Base-by-base conservation (phyloP, 2,329 filamentous ascomycete genomes). In the Stemphylium beticola region DNA sequence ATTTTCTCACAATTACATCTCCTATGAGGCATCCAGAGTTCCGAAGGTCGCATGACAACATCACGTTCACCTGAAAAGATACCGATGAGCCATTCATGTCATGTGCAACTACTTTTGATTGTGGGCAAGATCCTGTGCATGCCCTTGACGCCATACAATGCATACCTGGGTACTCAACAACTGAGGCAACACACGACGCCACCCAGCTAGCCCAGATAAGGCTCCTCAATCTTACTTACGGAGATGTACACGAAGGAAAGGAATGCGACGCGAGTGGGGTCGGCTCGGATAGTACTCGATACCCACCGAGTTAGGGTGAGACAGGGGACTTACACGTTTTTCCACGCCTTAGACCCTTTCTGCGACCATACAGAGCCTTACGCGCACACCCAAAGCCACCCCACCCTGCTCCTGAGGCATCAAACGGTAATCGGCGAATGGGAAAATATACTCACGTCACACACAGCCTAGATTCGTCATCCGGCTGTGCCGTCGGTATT, bases 311-410 rank as follows among this genome's bases (percentile, higher is more conserved):
- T 24, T 4, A 44, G 14, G 12, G 12, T 17, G 18, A 22, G 36
- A 18, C 41, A 42, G 32, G 18, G 24, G 20, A 22, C 11, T 33
- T 39, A 10, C 17, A 41, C 26, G 31, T 22, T 17, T 11, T 24
- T 33, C 31, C 22, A 37, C 14, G 31, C 14, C 24, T n/a, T 38
- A 15, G 37, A 49, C 55, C 55, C 33, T 18, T 42, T 54, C 49
- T 57, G 54, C 54, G 37, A 47, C 44, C 54, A 39, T 41, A 36
- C 45, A 24, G 36, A 47, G 42, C 55, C 41, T 50, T 57, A 39
- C 31, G 36, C 55, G 55, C 55, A 44, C 41, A 48, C 20, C 40
- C 41, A 24, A 17, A 41, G 36, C 29, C n/a, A 40, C 32, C 36
- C 31, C 36, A 20, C 12, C 34, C 29, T 29, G 17, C 15, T 11